Evolutionary conservation across 805 yeast species (phyloP), one percentile per base, ranked within the genome.

Genomic region (Ogataea ganodermae): DNA sequence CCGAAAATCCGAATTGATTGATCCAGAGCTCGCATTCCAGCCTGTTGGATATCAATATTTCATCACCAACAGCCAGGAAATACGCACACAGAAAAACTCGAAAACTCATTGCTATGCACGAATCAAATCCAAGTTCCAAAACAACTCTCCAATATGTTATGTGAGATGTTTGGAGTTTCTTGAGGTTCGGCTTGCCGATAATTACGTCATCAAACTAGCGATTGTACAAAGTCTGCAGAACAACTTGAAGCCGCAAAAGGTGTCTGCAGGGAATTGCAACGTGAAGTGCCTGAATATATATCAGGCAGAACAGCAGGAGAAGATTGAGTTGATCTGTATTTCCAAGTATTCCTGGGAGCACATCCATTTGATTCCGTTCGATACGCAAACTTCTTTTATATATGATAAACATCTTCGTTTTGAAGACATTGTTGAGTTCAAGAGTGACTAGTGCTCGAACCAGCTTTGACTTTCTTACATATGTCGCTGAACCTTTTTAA

Each of bases 81-180:
- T 47, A 17, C 13, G 47, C 16, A 33, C 44, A 5, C 18, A 12
- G 20, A 42, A 39, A 17, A 35, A 23, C 13, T 42, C 45, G 26
- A 41, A 36, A 20, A 28, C 27, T 30, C 28, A 22, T 20, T 42
- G 53, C 43, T 52, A 49, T 31, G 53, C 56, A 3, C 33, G 48
- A 24, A 47, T 52, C 31, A 28, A 33, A 21, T 24, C 23, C 18
- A 45, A 41, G 22, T 52, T 49, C 35, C 50, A 40, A 24, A 16
- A 13, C 35, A 41, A 41, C n/a, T 28, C 44, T 6, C 17, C 37
- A n/a, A 14, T 49, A 2, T 9, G 18, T 14, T 52, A 52, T 37
- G 48, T 52, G 18, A 20, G 53, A 28, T 49, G 52, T 27, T 32
- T 47, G 23, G 56, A 52, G 27, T 44, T 52, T 35, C 18, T 52